A percentile compares a stretch with the other conserved stretches of the same genome.
These are phyloP conservation scores for Lentinus tigrinus DNA, from an alignment of 768 basidiomycete species.

Conservation along the genomic window DNA sequence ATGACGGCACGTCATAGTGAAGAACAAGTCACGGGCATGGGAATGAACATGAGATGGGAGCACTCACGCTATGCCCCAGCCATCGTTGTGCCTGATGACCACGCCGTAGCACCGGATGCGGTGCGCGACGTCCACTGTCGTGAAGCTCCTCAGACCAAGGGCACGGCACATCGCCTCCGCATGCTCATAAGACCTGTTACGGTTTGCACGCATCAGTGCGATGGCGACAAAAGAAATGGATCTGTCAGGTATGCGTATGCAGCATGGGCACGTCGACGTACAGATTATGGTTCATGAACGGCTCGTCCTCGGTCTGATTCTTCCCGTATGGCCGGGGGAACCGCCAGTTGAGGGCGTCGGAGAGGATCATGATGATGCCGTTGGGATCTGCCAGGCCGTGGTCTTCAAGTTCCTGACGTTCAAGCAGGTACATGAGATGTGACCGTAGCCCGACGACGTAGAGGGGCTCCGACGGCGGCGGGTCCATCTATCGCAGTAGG, in stretches of 20 bases:
- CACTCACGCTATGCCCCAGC: too few species aligned
- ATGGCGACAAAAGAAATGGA: not conserved
- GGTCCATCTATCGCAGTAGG: conserved; percentile 49
- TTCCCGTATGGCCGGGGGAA: conserved; percentile 32
- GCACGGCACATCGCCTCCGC: conserved; percentile 44
- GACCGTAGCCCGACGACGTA: conserved; percentile 64
- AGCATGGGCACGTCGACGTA: not conserved
- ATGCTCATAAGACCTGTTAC: conserved; percentile 46
- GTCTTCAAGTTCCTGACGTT: conserved; percentile 69
- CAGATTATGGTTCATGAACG: conserved; percentile 16
- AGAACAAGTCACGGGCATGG: not conserved
- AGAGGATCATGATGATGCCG: conserved; percentile 53
- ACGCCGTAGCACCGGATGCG: conserved; percentile 71
- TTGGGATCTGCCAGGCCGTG: conserved; percentile 56
- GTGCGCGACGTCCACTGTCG: conserved; percentile 72
- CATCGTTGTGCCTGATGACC: conserved; percentile 61
- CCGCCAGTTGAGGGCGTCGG: conserved; percentile 52
- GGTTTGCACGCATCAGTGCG: not conserved
- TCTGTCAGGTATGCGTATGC: not conserved
- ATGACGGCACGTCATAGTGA: not conserved
- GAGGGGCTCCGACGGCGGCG: conserved; percentile 59
- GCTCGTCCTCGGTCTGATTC: conserved; percentile 10
- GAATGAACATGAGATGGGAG: not conserved
- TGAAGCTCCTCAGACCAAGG: too few species aligned
- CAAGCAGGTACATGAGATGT: conserved; percentile 67